phyloP scores from a whole-genome alignment of 345 rosid species.

The Cochlearia excelsa region DNA sequence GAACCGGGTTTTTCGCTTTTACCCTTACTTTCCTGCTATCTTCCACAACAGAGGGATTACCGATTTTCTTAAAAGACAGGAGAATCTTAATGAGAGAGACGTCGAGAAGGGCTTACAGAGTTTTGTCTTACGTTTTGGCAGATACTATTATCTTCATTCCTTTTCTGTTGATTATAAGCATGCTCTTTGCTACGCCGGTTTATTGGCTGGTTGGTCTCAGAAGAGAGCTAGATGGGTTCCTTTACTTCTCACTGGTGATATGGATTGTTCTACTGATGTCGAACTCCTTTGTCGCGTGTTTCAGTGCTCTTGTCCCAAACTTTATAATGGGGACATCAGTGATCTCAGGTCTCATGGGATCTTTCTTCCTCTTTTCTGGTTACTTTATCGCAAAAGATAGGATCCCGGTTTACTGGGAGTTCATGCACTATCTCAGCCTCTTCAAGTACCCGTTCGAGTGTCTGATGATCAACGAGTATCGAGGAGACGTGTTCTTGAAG shows the following conservation, averaged over 20 bases:
- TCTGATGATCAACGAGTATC: conserved; percentile 64
- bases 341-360: conserved; percentile 84
- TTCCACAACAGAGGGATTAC: conserved; percentile 86
- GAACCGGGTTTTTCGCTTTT: conserved; percentile 80
- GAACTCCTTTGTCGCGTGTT: conserved; percentile 83
- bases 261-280: conserved; percentile 72
- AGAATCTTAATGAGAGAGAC: conserved; percentile 76
- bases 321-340: conserved; percentile 93
- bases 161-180: conserved; percentile 58
- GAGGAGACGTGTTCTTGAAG: conserved; percentile 47
- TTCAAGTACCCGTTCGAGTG: conserved; percentile 69
- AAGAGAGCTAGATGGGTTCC: conserved; percentile 50
- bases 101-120: conserved; percentile 74
- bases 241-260: conserved; percentile 67
- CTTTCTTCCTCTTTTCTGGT: conserved; percentile 89
- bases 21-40: conserved; percentile 81
- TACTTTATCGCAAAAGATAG: conserved; percentile 67
- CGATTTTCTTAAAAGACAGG: conserved; percentile 81
- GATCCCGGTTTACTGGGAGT: conserved; percentile 76
- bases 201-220: conserved; percentile 86
- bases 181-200: conserved; percentile 73
- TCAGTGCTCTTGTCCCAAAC: conserved; percentile 90
- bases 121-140: conserved; percentile 62
- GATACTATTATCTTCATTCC: conserved; percentile 71
- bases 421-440: conserved; percentile 80